phyloP scores from a whole-genome alignment of 2,329 filamentous ascomycete genomes.

The Pestalotiopsis sp. region DNA sequence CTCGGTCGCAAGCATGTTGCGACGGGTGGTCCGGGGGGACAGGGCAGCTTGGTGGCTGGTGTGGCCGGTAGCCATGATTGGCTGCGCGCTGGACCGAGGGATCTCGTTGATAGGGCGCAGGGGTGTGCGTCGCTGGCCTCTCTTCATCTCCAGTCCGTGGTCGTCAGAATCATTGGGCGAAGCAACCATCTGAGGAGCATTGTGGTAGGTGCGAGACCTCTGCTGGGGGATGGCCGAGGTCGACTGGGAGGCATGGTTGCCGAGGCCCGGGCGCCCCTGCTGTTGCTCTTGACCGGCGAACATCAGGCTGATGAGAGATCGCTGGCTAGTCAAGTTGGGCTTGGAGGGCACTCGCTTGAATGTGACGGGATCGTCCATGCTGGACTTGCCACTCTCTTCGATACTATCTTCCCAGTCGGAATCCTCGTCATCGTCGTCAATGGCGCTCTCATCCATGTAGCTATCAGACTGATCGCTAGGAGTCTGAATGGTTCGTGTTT shows the following conservation, averaged over 20 bases:
- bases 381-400: constrained; percentile 80
- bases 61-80: constrained; percentile 74
- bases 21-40: constrained; percentile 86
- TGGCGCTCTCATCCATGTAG: constrained; percentile 80
- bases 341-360: constrained; percentile 93
- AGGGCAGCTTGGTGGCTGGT: constrained; percentile 69
- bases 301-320: constrained; percentile 87
- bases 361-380: constrained; percentile 74
- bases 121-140: constrained; percentile 48
- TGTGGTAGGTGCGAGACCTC: constrained; percentile 55
- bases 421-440: constrained; percentile 68
- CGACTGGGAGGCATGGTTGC: constrained; percentile 66
- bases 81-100: constrained; percentile 69
- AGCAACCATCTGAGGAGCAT: constrained; percentile 42
- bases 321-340: constrained; percentile 79
- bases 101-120: constrained; percentile 61
- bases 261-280: constrained; percentile 57
- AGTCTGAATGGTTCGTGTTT: constrained; percentile 65
- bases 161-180: constrained; percentile 63
- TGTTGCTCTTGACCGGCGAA: constrained; percentile 76
- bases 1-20: constrained; percentile 95
- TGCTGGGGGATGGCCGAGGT: constrained; percentile 65
- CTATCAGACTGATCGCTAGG: constrained; percentile 58
- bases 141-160: constrained; percentile 64
- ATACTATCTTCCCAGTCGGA: constrained; percentile 67